Percentiles rank a stretch among this genome's conserved stretches.
phyloP scores from a whole-genome alignment of 768 basidiomycete species.

The Daedalea quercina region DNA sequence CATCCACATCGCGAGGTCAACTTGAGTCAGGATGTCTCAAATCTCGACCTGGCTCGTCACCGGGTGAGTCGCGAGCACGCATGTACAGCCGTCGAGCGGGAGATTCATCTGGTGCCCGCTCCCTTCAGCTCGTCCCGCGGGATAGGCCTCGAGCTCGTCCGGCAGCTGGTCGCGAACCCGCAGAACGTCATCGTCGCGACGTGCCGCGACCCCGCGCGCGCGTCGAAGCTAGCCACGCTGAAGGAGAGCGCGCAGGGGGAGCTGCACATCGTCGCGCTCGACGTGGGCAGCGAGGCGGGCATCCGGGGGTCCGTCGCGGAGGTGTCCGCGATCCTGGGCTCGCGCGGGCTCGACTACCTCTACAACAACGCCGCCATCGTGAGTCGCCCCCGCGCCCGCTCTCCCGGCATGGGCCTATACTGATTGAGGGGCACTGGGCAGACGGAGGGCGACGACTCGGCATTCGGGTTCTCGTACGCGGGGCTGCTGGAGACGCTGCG shows the following conservation, averaged over 20 bases:
- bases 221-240: constrained; percentile 16
- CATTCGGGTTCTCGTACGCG: constrained; percentile 18
- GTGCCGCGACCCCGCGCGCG: constrained; percentile 21
- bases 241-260: constrained; percentile 19
- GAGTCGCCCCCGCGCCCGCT: constrained; percentile 11
- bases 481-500: not conserved
- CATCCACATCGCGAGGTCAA: no score
- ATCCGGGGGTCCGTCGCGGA: constrained; percentile 19
- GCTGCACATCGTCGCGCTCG: constrained; percentile 28
- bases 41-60: not conserved
- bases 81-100: not conserved
- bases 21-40: no score
- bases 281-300: constrained; percentile 20
- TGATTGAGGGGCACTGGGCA: constrained; percentile 1
- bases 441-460: constrained; percentile 17
- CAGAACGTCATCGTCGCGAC: constrained; percentile 24
- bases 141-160: constrained; percentile 23
- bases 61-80: not conserved
- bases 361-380: constrained; percentile 33
- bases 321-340: constrained; percentile 20
- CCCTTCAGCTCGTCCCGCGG: constrained; percentile 22
- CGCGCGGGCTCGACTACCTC: constrained; percentile 30
- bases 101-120: not conserved
- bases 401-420: not conserved
- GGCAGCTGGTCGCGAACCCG: constrained; percentile 16